A percentile compares a stretch with the other conserved stretches of the same genome.
phyloP scores from a whole-genome alignment of 139 green algal genomes.

The Picochlorum costavermella region DNA sequence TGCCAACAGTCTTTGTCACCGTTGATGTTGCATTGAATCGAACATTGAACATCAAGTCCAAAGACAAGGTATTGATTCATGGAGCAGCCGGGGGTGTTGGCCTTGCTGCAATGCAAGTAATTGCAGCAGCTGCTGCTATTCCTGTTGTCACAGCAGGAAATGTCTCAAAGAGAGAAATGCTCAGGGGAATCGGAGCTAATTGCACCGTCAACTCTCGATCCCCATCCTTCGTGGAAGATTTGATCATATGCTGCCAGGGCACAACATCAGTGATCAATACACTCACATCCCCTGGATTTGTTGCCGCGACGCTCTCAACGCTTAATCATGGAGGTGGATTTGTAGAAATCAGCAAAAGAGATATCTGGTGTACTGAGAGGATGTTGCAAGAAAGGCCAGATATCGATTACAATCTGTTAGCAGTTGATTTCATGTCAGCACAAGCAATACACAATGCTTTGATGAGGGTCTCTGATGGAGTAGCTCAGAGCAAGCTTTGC shows the following conservation, averaged over 20 bases:
- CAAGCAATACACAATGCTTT: constrained; percentile 31
- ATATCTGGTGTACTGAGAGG: constrained; percentile 58
- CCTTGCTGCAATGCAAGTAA: constrained; percentile 49
- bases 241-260: background rate
- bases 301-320: constrained; percentile 47
- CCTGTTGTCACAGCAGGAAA: constrained; percentile 40
- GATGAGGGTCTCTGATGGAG: constrained; percentile 8
- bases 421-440: constrained; percentile 73
- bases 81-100: constrained; percentile 69
- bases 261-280: constrained; percentile 54
- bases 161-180: constrained; percentile 40
- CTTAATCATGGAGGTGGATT: constrained; percentile 42
- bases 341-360: constrained; percentile 78
- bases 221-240: constrained; percentile 33
- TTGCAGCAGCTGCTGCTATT: constrained; percentile 22
- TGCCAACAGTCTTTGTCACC: constrained; percentile 73
- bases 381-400: constrained; percentile 61
- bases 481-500: constrained; percentile 29
- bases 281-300: constrained; percentile 74
- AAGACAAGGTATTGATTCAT: constrained; percentile 54
- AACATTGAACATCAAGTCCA: constrained; percentile 24
- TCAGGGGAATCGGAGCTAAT: constrained; percentile 33
- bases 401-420: constrained; percentile 53
- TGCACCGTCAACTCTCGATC: constrained; percentile 40
- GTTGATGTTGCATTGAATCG: constrained; percentile 40